A percentile compares a stretch with the other conserved stretches of the same genome.
Evolutionary conservation across 768 basidiomycete species (phyloP).

Genomic region (Mycena polygramma): DNA sequence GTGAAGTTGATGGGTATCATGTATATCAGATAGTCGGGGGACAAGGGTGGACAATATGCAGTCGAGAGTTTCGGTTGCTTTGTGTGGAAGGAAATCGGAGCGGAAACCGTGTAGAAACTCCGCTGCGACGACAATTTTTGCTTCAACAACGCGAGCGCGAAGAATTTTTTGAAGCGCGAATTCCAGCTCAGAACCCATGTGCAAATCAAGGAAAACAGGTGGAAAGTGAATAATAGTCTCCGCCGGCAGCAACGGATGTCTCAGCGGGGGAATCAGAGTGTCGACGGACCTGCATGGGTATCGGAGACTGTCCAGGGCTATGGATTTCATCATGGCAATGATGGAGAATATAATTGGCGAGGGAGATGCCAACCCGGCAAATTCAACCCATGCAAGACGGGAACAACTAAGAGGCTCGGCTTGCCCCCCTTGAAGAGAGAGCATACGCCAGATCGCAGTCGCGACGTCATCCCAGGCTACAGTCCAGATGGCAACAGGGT

Average conservation of each 20-base stretch:
- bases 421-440: too few relatives aligned
- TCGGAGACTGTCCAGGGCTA: neutral
- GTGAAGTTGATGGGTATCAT: neutral
- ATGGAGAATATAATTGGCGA: neutral
- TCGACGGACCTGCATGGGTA: neutral
- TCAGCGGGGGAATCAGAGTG: neutral
- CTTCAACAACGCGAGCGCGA: neutral
- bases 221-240: neutral
- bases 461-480: too few relatives aligned
- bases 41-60: neutral
- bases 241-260: neutral
- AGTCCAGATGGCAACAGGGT: too few relatives aligned
- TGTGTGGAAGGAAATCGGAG: neutral
- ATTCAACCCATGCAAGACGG: too few relatives aligned
- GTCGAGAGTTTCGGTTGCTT: neutral
- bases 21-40: neutral
- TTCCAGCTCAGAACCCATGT: neutral
- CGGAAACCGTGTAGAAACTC: neutral
- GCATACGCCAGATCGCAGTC: too few relatives aligned
- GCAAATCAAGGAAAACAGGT: neutral
- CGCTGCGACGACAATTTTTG: neutral
- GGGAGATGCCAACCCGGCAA: too few relatives aligned
- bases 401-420: too few relatives aligned
- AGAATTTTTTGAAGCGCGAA: neutral
- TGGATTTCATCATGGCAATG: neutral